Conservation (phyloP, 176 grass and related monocot genomes). For the Phoenix dactylifera region DNA sequence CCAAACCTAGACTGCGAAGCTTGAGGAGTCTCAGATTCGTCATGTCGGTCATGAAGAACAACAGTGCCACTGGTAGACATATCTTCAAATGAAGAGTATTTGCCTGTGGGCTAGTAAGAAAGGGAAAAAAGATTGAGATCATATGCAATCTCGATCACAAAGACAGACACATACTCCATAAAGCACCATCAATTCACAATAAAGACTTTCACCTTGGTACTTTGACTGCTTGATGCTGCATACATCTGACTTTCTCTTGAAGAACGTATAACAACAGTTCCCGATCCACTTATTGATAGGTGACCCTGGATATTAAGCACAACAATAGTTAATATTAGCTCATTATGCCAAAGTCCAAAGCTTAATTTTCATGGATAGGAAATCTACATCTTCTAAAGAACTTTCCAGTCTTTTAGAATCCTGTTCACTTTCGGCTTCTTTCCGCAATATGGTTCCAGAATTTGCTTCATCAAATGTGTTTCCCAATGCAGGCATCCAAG, state of each 20-base stretch:
- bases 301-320: background rate
- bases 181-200: background rate
- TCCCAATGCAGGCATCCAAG: slow-evolving; percentile 30
- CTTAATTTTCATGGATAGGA: slow-evolving; percentile 5
- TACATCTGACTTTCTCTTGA: slow-evolving; percentile 53
- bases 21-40: slow-evolving; percentile 66
- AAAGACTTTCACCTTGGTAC: slow-evolving; percentile 44
- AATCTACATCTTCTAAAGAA: slow-evolving; percentile 76
- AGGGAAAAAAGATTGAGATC: slow-evolving; percentile 27
- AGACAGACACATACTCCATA: background rate
- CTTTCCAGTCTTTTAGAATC: slow-evolving; percentile 31
- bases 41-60: slow-evolving; percentile 53
- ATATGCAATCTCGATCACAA: background rate
- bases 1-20: slow-evolving; percentile 80
- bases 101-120: slow-evolving; percentile 67
- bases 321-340: too few species aligned
- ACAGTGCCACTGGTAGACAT: slow-evolving; percentile 58
- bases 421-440: slow-evolving; percentile 36
- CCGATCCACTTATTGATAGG: slow-evolving; percentile 52
- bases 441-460: slow-evolving; percentile 29
- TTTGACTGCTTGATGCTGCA: slow-evolving; percentile 50
- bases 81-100: slow-evolving; percentile 76
- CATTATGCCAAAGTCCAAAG: too few species aligned
- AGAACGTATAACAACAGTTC: slow-evolving; percentile 71
- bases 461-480: slow-evolving; percentile 38